phyloP scores from a whole-genome alignment of 768 basidiomycete species.

The Chalciporus pseudorubinellus region DNA sequence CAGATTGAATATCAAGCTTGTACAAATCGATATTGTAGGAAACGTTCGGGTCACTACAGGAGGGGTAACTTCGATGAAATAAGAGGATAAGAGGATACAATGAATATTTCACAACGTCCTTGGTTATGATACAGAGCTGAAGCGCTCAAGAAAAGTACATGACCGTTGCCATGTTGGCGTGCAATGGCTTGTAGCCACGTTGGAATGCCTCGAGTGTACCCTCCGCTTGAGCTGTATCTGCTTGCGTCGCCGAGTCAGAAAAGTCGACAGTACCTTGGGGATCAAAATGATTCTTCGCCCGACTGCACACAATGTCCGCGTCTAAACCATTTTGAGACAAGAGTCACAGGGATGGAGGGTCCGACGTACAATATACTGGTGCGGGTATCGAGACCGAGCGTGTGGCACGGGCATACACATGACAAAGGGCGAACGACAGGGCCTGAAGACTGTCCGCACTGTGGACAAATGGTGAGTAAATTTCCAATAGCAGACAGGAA shows the following conservation, averaged over 20 bases:
- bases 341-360: background rate
- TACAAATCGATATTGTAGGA: no score
- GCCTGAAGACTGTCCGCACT: constrained; percentile 70
- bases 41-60: no score
- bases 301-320: constrained; percentile 72
- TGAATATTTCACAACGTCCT: background rate
- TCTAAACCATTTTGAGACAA: constrained; percentile 40
- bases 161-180: constrained; percentile 44
- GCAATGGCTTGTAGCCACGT: constrained; percentile 54
- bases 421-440: constrained; percentile 71
- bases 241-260: constrained; percentile 55
- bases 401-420: constrained; percentile 78
- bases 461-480: constrained; percentile 2
- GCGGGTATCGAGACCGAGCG: constrained; percentile 82
- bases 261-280: constrained; percentile 57
- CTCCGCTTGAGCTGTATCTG: constrained; percentile 40
- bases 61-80: no score
- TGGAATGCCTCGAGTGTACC: constrained; percentile 47
- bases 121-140: background rate
- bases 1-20: background rate
- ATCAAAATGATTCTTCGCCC: constrained; percentile 79
- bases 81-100: background rate
- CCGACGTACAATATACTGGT: constrained; percentile 69
- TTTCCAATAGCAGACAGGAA: background rate
- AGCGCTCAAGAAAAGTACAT: constrained; percentile 58